Percentiles rank a stretch among this genome's conserved stretches.
phyloP scores from a whole-genome alignment of 2,329 filamentous ascomycete species.

The Colletotrichum musicola region DNA sequence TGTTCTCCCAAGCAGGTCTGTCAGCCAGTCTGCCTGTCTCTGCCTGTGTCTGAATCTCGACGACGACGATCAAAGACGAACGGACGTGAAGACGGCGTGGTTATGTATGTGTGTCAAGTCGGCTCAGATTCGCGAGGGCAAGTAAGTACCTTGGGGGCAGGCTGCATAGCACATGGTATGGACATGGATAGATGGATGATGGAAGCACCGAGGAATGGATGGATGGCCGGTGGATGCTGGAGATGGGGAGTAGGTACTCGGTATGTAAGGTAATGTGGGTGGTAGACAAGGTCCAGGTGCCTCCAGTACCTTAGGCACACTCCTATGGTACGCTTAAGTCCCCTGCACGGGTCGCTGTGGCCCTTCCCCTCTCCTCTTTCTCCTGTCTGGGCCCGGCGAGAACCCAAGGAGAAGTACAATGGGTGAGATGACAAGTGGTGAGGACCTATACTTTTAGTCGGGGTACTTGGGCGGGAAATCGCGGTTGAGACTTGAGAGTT shows the following conservation, averaged over 20 bases:
- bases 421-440: too few relatives aligned
- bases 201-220: neutral
- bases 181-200: neutral
- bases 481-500: too few relatives aligned
- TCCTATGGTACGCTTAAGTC: neutral
- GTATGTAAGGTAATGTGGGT: neutral
- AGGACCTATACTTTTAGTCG: too few relatives aligned
- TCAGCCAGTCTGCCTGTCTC: too few relatives aligned
- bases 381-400: neutral
- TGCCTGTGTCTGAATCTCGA: too few relatives aligned
- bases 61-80: neutral
- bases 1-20: too few relatives aligned
- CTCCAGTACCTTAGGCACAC: too few relatives aligned
- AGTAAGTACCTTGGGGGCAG: neutral
- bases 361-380: neutral
- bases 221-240: too few relatives aligned
- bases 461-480: too few relatives aligned
- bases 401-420: too few relatives aligned
- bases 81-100: conserved; percentile 2
- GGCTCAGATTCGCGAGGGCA: neutral
- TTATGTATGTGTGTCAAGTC: conserved; percentile 23
- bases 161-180: neutral
- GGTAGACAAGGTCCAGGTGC: conserved; percentile 21
- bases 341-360: conserved; percentile 33
- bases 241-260: too few relatives aligned